phyloP scores from a whole-genome alignment of 805 yeast species.

The Candida mattraensis region DNA sequence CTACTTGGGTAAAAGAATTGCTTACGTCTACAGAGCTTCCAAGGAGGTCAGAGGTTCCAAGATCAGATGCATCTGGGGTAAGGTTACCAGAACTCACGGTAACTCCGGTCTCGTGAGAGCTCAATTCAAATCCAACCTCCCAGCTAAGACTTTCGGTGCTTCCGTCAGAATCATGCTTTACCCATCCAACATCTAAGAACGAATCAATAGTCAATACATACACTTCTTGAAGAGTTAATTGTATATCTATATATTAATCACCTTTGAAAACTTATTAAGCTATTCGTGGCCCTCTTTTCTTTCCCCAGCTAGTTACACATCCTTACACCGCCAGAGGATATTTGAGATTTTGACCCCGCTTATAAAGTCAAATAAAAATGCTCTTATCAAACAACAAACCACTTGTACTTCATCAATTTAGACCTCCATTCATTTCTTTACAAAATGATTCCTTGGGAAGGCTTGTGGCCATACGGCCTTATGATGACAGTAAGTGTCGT shows the following conservation, averaged over 20 bases:
- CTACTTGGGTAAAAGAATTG: constrained; percentile 99
- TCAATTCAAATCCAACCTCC: constrained; percentile 97
- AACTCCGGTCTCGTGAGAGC: constrained; percentile 98
- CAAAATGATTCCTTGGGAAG: constrained; percentile 68
- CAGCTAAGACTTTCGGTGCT: constrained; percentile 99
- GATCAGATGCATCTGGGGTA: constrained; percentile 99
- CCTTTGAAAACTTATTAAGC: constrained; percentile 11
- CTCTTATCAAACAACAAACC: too few relatives aligned
- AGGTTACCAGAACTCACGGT: constrained; percentile 98
- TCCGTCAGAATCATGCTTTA: constrained; percentile 99
- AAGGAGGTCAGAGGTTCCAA: constrained; percentile 98
- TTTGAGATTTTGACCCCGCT: too few relatives aligned
- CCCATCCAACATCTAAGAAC: constrained; percentile 98
- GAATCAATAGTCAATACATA: too few relatives aligned
- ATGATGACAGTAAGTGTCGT: constrained; percentile 46
- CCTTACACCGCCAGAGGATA: too few relatives aligned
- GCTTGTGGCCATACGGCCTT: constrained; percentile 59
- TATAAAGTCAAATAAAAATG: background rate
- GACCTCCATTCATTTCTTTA: too few relatives aligned
- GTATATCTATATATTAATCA: too few relatives aligned
- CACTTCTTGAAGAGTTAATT: too few relatives aligned
- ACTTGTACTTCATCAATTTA: too few relatives aligned
- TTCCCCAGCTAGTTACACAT: too few relatives aligned
- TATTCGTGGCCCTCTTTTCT: too few relatives aligned
- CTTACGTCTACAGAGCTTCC: constrained; percentile 98